A percentile compares a stretch with the other conserved stretches of the same genome.
These are phyloP conservation scores for Lentinula lateritia DNA, from an alignment of 768 basidiomycete species.

Conservation along the genomic window DNA sequence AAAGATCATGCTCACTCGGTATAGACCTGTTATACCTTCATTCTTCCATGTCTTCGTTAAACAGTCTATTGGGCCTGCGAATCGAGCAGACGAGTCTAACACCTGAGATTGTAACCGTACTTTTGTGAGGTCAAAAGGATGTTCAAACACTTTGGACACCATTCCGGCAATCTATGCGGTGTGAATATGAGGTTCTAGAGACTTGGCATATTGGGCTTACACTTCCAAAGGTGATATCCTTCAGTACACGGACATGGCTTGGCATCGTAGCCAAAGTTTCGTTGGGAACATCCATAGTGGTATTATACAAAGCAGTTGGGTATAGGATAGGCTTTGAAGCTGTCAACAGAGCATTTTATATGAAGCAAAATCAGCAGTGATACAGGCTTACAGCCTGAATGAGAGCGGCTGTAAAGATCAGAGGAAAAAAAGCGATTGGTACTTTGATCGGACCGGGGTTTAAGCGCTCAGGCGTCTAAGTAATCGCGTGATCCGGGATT, in stretches of 20 bases:
- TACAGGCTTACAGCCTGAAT: constrained; percentile 1
- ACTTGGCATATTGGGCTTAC: constrained; percentile 21
- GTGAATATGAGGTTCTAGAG: not conserved
- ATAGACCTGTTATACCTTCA: constrained; percentile 82
- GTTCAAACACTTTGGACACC: constrained; percentile 82
- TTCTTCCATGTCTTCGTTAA: constrained; percentile 73
- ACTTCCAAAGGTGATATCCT: constrained; percentile 45
- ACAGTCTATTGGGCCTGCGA: constrained; percentile 87
- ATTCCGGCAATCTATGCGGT: constrained; percentile 68
- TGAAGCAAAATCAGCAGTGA: not conserved
- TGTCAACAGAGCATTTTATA: constrained; percentile 1
- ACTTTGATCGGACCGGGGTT: not conserved
- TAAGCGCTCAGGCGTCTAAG: not conserved
- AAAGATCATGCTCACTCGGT: constrained; percentile 55
- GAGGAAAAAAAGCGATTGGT: constrained; percentile 1
- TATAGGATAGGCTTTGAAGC: not conserved
- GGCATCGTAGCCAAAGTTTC: constrained; percentile 30
- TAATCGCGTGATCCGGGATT: not conserved
- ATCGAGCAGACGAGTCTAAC: constrained; percentile 59
- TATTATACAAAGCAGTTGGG: constrained; percentile 88
- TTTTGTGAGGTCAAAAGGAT: constrained; percentile 91
- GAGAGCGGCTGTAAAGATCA: not conserved
- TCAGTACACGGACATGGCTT: constrained; percentile 26
- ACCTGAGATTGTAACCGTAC: constrained; percentile 89
- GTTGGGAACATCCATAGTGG: constrained; percentile 75